A percentile compares a stretch with the other conserved stretches of the same genome.
phyloP scores from a whole-genome alignment of 2,329 filamentous ascomycete genomes.

The Fusarium nodosum region DNA sequence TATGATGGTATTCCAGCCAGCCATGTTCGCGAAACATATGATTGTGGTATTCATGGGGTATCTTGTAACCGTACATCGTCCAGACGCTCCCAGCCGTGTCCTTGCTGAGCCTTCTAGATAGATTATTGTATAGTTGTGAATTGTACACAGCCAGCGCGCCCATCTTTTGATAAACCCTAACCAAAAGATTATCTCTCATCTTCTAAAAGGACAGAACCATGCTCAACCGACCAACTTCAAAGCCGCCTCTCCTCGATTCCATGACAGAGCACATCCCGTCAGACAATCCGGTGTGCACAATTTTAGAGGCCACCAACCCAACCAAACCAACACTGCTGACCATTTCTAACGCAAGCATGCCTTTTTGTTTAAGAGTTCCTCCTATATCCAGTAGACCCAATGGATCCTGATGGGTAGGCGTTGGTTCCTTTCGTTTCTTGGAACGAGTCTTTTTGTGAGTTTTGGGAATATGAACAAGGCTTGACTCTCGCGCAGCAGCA shows the following conservation, averaged over 20 bases:
- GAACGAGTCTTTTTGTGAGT: conserved; percentile 5
- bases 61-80: conserved; percentile 34
- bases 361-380: conserved; percentile 73
- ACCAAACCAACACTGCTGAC: conserved; percentile 80
- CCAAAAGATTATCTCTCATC: neutral
- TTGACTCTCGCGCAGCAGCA: conserved; percentile 33
- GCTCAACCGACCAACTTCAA: conserved; percentile 43
- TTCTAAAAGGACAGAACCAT: conserved; percentile 42
- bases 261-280: conserved; percentile 40
- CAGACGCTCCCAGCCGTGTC: neutral
- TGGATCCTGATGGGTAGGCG: conserved; percentile 74
- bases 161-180: neutral
- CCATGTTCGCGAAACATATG: neutral
- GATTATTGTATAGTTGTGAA: neutral
- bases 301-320: conserved; percentile 77
- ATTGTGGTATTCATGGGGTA: conserved; percentile 40
- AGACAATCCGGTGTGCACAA: conserved; percentile 54
- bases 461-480: conserved; percentile 33
- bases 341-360: conserved; percentile 79
- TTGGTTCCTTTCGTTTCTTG: conserved; percentile 20
- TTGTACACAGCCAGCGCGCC: neutral
- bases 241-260: conserved; percentile 31
- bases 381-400: conserved; percentile 80
- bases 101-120: neutral
- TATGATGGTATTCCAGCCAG: neutral